Evolutionary conservation across 257 asterid species (phyloP).

Genomic region (Solanum chiquidenum): DNA sequence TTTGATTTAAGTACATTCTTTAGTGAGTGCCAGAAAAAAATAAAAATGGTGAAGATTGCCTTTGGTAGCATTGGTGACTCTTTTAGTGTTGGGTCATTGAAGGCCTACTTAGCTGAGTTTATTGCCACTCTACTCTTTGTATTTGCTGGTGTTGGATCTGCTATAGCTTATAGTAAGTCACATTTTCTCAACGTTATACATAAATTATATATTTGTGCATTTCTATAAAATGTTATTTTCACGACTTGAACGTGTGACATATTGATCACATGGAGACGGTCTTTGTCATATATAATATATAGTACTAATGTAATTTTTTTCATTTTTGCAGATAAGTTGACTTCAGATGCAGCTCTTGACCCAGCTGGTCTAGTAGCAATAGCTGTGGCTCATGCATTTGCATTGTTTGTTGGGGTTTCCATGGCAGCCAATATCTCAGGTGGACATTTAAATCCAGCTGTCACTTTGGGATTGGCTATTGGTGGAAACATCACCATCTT

Average conservation of each 20-base stretch:
- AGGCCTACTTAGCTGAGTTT: slow-evolving; percentile 53
- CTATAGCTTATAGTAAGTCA: slow-evolving; percentile 52
- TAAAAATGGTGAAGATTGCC: slow-evolving; percentile 51
- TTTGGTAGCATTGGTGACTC: slow-evolving; percentile 69
- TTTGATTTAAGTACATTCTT: neutral
- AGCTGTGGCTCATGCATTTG: slow-evolving; percentile 74
- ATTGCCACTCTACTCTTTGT: slow-evolving; percentile 67
- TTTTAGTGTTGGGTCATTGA: slow-evolving; percentile 29
- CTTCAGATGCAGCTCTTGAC: slow-evolving; percentile 40
- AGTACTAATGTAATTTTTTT: neutral
- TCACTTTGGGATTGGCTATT: slow-evolving; percentile 63
- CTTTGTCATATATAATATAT: neutral
- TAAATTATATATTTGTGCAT: neutral
- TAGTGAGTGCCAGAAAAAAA: neutral
- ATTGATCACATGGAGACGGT: neutral
- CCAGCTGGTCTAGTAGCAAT: slow-evolving; percentile 62
- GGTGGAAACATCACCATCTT: slow-evolving; percentile 72
- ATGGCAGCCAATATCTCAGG: slow-evolving; percentile 71
- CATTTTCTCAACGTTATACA: neutral
- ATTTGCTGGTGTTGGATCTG: slow-evolving; percentile 87
- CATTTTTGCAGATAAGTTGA: slow-evolving; percentile 32
- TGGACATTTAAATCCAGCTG: slow-evolving; percentile 78
- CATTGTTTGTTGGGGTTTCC: slow-evolving; percentile 63
- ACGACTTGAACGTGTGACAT: neutral
- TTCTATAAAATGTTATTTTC: neutral